phyloP scores from a whole-genome alignment of 106 monocot genomes.

The Xerophyta viscosa region DNA sequence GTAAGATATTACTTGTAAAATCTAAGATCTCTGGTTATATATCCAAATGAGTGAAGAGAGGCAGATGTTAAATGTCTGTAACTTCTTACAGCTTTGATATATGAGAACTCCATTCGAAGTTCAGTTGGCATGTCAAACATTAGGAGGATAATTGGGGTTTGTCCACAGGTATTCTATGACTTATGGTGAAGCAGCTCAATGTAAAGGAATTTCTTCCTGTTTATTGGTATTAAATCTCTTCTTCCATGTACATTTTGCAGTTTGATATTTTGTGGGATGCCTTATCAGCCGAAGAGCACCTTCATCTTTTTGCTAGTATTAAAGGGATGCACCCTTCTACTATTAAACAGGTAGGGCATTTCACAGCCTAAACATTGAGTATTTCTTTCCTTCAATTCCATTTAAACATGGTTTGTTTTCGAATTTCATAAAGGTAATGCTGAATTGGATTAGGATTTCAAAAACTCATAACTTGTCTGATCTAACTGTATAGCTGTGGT shows the following conservation, averaged over 20 bases:
- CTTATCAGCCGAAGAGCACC: constrained; percentile 72
- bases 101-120: constrained; percentile 78
- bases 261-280: constrained; percentile 96
- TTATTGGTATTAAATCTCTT: too few relatives aligned
- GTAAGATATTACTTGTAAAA: too few relatives aligned
- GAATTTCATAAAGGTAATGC: too few relatives aligned
- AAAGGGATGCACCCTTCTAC: constrained; percentile 70
- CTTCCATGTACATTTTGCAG: constrained; percentile 21
- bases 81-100: constrained; percentile 58
- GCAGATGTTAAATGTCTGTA: too few relatives aligned
- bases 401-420: not conserved
- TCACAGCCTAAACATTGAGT: not conserved
- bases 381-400: too few relatives aligned
- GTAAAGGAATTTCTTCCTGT: too few relatives aligned
- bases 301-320: constrained; percentile 77
- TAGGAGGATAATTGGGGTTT: constrained; percentile 79
- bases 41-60: too few relatives aligned
- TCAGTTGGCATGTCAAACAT: constrained; percentile 82
- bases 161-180: constrained; percentile 74
- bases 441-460: too few relatives aligned
- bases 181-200: too few relatives aligned
- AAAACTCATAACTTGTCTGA: too few relatives aligned
- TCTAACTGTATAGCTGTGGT: too few relatives aligned
- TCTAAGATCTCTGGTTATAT: too few relatives aligned
- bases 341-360: constrained; percentile 64